These are phyloP conservation scores for Ceratocystis albifundus DNA, from an alignment of 2,329 filamentous ascomycete species.

Conservation along the genomic window DNA sequence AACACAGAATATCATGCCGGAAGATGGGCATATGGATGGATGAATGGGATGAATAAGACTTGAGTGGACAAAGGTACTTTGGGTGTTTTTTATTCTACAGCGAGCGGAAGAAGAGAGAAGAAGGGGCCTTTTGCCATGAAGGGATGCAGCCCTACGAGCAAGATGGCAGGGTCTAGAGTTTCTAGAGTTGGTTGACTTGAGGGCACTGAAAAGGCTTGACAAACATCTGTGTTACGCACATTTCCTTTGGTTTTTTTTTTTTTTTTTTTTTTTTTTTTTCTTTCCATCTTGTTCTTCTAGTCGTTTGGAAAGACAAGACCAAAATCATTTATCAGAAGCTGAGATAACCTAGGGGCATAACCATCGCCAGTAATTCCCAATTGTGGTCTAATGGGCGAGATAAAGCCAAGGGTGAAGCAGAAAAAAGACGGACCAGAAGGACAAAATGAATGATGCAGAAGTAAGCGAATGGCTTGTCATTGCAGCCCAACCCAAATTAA, in stretches of 20 bases:
- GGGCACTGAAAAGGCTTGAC: not conserved
- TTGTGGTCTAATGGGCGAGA: not conserved
- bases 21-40: conserved; percentile 8
- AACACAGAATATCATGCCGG: conserved; percentile 12
- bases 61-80: conserved; percentile 8
- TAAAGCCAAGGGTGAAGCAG: not conserved
- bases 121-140: conserved; percentile 15
- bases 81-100: not conserved
- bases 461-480: not conserved
- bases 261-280: not conserved
- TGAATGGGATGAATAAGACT: conserved; percentile 13
- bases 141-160: conserved; percentile 16
- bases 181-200: not conserved
- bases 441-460: not conserved
- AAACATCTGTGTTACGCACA: not conserved
- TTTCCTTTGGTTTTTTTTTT: not conserved
- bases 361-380: not conserved
- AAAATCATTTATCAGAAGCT: not conserved
- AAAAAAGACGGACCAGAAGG: not conserved
- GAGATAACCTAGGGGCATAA: not conserved
- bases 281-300: too few species aligned
- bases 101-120: conserved; percentile 6
- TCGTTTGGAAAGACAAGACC: not conserved
- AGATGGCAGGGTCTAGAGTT: conserved; percentile 9
- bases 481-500: conserved; percentile 8